Base-by-base conservation (phyloP, 306 rosid genomes). In the Vigna reflexopilosa region DNA sequence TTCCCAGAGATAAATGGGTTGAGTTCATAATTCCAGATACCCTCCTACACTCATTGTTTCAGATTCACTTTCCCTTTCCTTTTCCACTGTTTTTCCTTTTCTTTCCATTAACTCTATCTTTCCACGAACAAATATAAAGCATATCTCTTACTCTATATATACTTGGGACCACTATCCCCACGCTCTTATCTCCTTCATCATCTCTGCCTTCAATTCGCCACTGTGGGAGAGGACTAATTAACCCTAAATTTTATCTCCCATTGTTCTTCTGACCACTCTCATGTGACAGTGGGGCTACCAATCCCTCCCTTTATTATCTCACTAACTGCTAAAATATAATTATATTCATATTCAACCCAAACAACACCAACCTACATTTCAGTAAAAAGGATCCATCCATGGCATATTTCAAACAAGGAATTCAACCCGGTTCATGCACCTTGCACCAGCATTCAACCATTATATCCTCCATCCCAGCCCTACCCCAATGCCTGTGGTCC, bases 221-320 rank as follows among this genome's bases (percentile, higher is more conserved):
- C 67, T 65, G 54, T 50, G 52, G 32, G 56, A 26, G 28, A 26
- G 28, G 28, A 26, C 28, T 26, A 26, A 76, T 44, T 2, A 26
- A 67, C 59, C 54, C 5, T 17, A 64, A 49, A 56, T 14, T 55
- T 22, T 77, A 42, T 38, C 54, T 81, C 28, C 70, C 80, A 61
- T 38, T 32, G 14, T 34, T 59, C 15, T 40, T 86, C 98, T 88
- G 98, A 88, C 96, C 87, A 20, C 82, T 87, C 73, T 86, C 97
- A 93, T 88, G 96, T 93, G 97, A 83, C 2, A 19, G 82, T 90
- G 91, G 97, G 87, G 85, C 82, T 89, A 82, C 42, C 13, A 30
- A 34, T 5, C 42, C 32, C 15, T 51, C 67, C 63, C 79, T 22
- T 81, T 77, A 86, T 81, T 81, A 86, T 81, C 79, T 74, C 54